Evolutionary conservation across 345 rosid genomes (phyloP), one percentile per base, ranked within the genome.

Genomic region (Viola odorata): DNA sequence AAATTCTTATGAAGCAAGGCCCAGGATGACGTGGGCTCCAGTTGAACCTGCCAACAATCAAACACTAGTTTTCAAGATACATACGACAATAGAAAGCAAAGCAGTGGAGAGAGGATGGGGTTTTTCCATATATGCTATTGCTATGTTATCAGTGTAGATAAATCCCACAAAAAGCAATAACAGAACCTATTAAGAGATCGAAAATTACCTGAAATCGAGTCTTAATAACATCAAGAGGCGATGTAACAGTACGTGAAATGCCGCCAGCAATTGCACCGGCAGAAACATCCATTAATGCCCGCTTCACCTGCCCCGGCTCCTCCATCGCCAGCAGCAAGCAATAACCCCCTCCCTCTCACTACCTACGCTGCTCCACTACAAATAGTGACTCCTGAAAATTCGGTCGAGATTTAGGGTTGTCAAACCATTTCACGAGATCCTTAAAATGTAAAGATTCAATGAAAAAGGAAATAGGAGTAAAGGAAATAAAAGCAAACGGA

Each of bases 201-300:
- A 12, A 45, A 63, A 10, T n/a, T 12, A 91, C 99, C 99, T 94
- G 99, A 67, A 94, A 90, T 75, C 99, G 78, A 69, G 90, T 94
- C 78, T 94, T 90, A 66, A 94, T 94, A 61, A 94, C 99, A 80
- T 94, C 99, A 53, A 94, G 96, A 8, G 99, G 99, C 38, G 99
- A 94, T 12, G 99, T 94, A 7, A 94, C 85, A 0, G 95, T 82
- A 32, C 99, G 95, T 0, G 97, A 88, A 59, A 94, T 68, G 23
- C 68, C 91, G 55, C 97, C 99, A 1, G 99, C 72, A 36, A 85
- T 50, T 0, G 99, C 96, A 4, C 99, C 99, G 3, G 97, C 92
- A 3, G 75, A 48, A 16, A 85, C 80, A 53, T 94, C 84, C 37
- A 90, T 71, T 5, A 81, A 9, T 40, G 88, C 91, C 54, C 82